Base-by-base conservation (phyloP, 768 basidiomycete genomes). In the Baorangia bicolor region DNA sequence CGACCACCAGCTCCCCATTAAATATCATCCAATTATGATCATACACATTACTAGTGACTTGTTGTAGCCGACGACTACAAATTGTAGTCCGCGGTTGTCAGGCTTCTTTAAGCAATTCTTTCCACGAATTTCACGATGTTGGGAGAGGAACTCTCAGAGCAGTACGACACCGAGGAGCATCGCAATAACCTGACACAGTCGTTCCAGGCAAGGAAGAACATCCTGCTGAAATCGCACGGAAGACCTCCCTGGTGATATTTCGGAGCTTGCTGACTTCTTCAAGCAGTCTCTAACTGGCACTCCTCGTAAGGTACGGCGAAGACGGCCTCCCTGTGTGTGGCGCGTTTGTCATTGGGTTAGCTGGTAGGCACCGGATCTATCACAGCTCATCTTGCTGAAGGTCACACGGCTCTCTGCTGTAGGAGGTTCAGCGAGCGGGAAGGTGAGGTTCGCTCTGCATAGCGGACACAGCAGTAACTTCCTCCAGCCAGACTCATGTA, bases 361-460 rank as follows among this genome's bases (percentile, higher is more conserved):
- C 88, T 67, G 92, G 92, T 88, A 65, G 16, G 67, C 31, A 51
- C 75, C 70, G n/a, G 34, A 9, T 50, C 20, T 33, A 49, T 31
- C 25, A 33, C n/a, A 33, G 33, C 6, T 41, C 27, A 16, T 38
- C 39, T 16, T 20, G 16, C 51, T 49, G 12, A 60, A 43, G 1
- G 18, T 55, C 35, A 51, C 50, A 16, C 10, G 40, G 14, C 10
- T 31, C 27, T 51, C 51, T 55, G 21, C 58, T 57, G 23, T 62
- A 91, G 90, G 90, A 46, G 91, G 91, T 12, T 92, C 90, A 56
- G 90, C 89, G 2, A 92, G 91, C 60, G 92, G 92, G 56, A 94
- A 94, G 83, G 91, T 88, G 61, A 55, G 73, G 38, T 37, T 42
- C 44, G n/a, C 39, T 54, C 47, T 50, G 23, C 44, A 27, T 23